These are phyloP conservation scores for Vigna unguiculata DNA, from an alignment of 306 rosid species.

Conservation along the genomic window DNA sequence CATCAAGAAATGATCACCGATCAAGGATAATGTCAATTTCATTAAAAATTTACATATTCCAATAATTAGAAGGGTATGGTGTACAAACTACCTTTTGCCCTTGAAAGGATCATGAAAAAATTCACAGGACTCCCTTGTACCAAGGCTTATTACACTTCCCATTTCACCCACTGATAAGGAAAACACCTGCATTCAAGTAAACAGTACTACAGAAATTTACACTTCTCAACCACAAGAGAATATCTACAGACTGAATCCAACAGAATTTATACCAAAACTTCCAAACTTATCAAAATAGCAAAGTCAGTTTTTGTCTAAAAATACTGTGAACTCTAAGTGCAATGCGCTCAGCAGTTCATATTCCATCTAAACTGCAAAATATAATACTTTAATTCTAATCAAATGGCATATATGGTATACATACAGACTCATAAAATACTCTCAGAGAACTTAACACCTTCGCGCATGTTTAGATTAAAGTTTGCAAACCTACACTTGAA, in stretches of 20 bases:
- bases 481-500: background rate
- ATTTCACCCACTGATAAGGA: constrained; percentile 87
- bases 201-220: constrained; percentile 28
- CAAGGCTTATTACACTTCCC: constrained; percentile 81
- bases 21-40: constrained; percentile 2
- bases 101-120: constrained; percentile 83
- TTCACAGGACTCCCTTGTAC: constrained; percentile 72
- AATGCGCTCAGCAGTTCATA: constrained; percentile 10
- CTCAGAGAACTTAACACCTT: background rate
- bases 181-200: constrained; percentile 70
- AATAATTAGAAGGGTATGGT: constrained; percentile 11
- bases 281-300: background rate
- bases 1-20: constrained; percentile 22
- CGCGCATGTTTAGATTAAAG: background rate
- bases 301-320: background rate
- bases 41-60: background rate
- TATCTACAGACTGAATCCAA: constrained; percentile 7
- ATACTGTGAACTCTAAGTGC: background rate
- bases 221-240: constrained; percentile 17
- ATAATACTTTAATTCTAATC: background rate
- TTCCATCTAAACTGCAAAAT: background rate
- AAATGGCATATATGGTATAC: constrained; percentile 10
- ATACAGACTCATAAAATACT: background rate
- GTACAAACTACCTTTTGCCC: constrained; percentile 71
- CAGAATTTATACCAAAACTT: constrained; percentile 36